Percentiles rank a stretch among this genome's conserved stretches.
Conservation (phyloP, 352 stramenopile genomes). For the Pythium biforme region DNA sequence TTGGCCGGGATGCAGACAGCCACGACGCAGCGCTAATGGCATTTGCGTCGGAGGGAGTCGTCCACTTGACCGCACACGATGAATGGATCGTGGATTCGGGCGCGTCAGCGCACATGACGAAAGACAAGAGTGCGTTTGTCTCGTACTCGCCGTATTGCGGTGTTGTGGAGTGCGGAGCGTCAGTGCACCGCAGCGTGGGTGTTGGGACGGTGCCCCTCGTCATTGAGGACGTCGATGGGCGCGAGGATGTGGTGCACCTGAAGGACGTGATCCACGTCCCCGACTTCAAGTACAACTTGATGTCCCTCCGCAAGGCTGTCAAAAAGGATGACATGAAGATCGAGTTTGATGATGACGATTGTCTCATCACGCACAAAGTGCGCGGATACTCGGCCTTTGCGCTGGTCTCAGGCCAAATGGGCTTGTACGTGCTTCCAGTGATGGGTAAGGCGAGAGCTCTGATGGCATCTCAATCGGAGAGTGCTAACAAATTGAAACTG, state of each 20-base stretch:
- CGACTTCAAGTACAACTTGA: constrained; percentile 13
- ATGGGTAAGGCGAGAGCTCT: constrained; percentile 14
- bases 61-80: not conserved
- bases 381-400: constrained; percentile 8
- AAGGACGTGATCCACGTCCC: constrained; percentile 9
- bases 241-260: not conserved
- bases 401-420: constrained; percentile 9
- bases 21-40: not conserved
- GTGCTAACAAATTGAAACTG: constrained; percentile 15
- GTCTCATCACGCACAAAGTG: constrained; percentile 17
- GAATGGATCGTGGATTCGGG: constrained; percentile 15
- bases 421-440: constrained; percentile 14
- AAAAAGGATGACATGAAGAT: constrained; percentile 5
- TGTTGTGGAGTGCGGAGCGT: constrained; percentile 9
- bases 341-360: constrained; percentile 14
- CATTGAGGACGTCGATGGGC: not conserved
- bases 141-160: not conserved
- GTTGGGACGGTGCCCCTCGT: not conserved
- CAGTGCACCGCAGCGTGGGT: constrained; percentile 4
- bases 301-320: constrained; percentile 9
- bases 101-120: constrained; percentile 4
- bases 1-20: too few relatives aligned
- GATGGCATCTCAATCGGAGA: constrained; percentile 11
- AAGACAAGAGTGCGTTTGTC: not conserved
- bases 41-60: not conserved